Percentiles rank a stretch among this genome's conserved stretches.
These are phyloP conservation scores for Phytophthora ramorum DNA, from an alignment of 352 stramenopile genomes.

Conservation along the genomic window DNA sequence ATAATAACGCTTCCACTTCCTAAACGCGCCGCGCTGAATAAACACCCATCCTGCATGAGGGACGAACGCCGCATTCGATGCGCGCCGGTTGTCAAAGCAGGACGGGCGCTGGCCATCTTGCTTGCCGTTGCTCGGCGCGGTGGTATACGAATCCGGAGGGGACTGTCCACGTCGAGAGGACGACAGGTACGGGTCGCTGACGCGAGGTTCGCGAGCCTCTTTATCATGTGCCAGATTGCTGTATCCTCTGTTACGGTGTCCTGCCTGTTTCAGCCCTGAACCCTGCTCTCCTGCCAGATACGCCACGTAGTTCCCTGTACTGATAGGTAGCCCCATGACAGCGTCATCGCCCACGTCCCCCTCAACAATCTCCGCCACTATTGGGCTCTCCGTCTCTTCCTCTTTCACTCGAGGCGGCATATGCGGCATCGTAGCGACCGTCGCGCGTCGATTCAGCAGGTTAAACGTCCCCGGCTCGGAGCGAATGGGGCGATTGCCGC, in stretches of 20 bases:
- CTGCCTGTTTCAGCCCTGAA: constrained; percentile 35
- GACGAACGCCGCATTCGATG: constrained; percentile 58
- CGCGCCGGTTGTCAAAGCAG: constrained; percentile 75
- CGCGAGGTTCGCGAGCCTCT: constrained; percentile 28
- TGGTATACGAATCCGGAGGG: constrained; percentile 33
- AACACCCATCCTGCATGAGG: constrained; percentile 74
- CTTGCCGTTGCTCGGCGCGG: constrained; percentile 33
- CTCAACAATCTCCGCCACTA: constrained; percentile 9
- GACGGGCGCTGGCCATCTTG: constrained; percentile 37
- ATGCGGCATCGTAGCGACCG: constrained; percentile 36
- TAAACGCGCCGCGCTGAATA: constrained; percentile 67
- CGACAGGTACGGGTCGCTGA: constrained; percentile 47
- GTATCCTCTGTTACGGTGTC: constrained; percentile 55
- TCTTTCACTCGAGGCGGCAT: constrained; percentile 9
- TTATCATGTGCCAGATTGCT: constrained; percentile 54
- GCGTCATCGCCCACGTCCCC: constrained; percentile 43
- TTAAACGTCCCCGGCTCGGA: constrained; percentile 31
- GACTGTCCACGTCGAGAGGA: constrained; percentile 33
- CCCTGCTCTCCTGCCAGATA: constrained; percentile 42
- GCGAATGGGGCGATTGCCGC: constrained; percentile 27
- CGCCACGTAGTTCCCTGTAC: constrained; percentile 63
- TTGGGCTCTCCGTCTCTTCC: constrained; percentile 1
- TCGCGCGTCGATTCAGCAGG: constrained; percentile 27
- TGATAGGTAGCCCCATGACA: constrained; percentile 68
- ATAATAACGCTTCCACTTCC: constrained; percentile 76